Conservation (phyloP, 345 rosid species). For the Cardamine occulta region DNA sequence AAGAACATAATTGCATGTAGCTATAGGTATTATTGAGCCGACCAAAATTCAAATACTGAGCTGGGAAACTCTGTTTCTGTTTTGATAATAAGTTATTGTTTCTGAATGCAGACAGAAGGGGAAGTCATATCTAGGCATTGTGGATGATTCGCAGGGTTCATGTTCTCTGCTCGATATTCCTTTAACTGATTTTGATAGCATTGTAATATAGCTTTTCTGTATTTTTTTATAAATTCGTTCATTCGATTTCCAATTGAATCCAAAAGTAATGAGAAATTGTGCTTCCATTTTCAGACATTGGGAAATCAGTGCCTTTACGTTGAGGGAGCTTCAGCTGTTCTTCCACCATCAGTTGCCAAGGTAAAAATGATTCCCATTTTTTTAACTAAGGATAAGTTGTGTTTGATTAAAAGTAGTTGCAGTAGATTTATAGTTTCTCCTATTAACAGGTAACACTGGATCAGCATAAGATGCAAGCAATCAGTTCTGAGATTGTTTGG, state of each 20-base stretch:
- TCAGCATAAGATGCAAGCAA: slow-evolving; percentile 48
- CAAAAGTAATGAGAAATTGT: slow-evolving; percentile 17
- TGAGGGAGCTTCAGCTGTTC: slow-evolving; percentile 86
- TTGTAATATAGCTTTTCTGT: slow-evolving; percentile 52
- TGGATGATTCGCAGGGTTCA: slow-evolving; percentile 67
- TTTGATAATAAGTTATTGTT: slow-evolving; percentile 18
- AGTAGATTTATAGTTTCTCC: slow-evolving; percentile 26
- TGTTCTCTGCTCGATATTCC: slow-evolving; percentile 80
- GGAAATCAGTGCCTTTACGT: slow-evolving; percentile 70
- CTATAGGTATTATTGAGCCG: slow-evolving; percentile 64
- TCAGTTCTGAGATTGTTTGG: slow-evolving; percentile 77
- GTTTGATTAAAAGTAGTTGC: slow-evolving; percentile 7
- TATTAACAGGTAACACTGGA: slow-evolving; percentile 74
- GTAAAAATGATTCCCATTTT: slow-evolving; percentile 43
- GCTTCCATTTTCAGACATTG: slow-evolving; percentile 54
- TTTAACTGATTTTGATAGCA: slow-evolving; percentile 78
- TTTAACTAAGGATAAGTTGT: slow-evolving; percentile 3
- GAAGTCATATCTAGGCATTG: slow-evolving; percentile 76
- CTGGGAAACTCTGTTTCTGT: slow-evolving; percentile 7
- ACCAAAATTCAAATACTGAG: slow-evolving; percentile 12
- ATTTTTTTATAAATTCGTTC: neutral
- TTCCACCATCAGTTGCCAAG: slow-evolving; percentile 89
- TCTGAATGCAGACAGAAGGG: slow-evolving; percentile 80
- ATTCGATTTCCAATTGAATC: slow-evolving; percentile 7
- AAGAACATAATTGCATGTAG: slow-evolving; percentile 74